Base-by-base conservation (phyloP, 345 rosid genomes). In the Turritis glabra region DNA sequence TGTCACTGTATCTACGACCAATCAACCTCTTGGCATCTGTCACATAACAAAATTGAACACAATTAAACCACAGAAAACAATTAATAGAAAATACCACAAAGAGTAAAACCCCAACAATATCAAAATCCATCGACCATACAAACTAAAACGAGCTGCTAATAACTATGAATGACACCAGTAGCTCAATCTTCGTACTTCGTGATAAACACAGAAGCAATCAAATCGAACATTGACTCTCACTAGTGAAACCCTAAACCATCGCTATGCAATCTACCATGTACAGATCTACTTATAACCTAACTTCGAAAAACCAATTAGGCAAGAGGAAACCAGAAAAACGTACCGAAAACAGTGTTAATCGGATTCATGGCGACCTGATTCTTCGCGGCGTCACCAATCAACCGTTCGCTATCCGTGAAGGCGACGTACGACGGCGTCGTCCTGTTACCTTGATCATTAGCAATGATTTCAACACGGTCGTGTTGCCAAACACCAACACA, bases 21-120 rank as follows among this genome's bases (percentile, higher is more conserved):
- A 89, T 89, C 85, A 89, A 84, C 72, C 91, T 67, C 83, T 89
- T 89, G 0, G 92, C 91, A 83, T 89, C 92, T 87, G 82, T 29
- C 12, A 58, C 19, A 70, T 5, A 5, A 11, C 13, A 32, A n/a
- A 33, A n/a, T 15, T 4, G 8, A 52, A 29, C 3, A 13, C 33
- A 22, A 22, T 56, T 27, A 53, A 19, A 5, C 22, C 21, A 40
- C 15, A 21, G 5, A 48, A 0, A 29, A 44, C 8, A 58, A 9
- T 30, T 21, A 19, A 15, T 30, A 37, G 4, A 21, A 19, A 11
- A 35, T 35, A 32, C 25, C 2, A 17, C 10, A 61, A 13, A 4
- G 13, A 23, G 5, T 0, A 62, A 62, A 7, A 40, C 0, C 38
- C 3, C 41, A 10, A 21, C 27, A 41, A n/a, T 13, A 5, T 21